Base-by-base conservation (phyloP, 192 early-diverging fungal genomes). In the Coemansia sp. region DNA sequence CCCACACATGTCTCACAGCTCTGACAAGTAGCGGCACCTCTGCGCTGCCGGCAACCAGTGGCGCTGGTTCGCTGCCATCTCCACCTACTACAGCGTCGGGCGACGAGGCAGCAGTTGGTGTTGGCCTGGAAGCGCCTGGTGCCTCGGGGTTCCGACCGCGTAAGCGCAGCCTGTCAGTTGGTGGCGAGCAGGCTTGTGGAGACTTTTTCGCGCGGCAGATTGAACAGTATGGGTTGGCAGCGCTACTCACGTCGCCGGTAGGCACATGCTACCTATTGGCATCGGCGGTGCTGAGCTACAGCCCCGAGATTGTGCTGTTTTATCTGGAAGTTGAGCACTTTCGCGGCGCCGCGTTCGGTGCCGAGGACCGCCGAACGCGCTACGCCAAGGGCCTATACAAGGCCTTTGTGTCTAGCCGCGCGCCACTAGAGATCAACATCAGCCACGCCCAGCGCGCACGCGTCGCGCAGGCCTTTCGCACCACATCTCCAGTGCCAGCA, bases 131-230 rank as follows among this genome's bases (percentile, higher is more conserved):
- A 14, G 29, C 11, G 2, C 36, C 5, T 27, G 56, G 40, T n/a
- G 56, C n/a, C 44, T 48, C 61, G 27, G 33, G 53, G 12, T 79
- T 72, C 37, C 70, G 76, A 4, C 59, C 70, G 10, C 76, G 76
- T 46, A 80, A 80, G 57, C 77, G 77, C 26, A 80, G 77, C 48
- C 44, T 80, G 33, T 80, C 77, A 7, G 77, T 80, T 3, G 77
- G 77, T 35, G 77, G 77, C 39, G 77, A 80, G 42, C 59, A 57
- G 35, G 55, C 35, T 33, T 74, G 77, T 57, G 43, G 52, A 32
- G 72, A 52, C 22, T 80, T 80, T 26, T 80, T 67, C 56, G 71
- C 61, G 19, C 63, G 77, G 24, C 77, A 80, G 48, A 70, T 80
- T 32, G 77, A 80, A 38, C 67, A 70, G 61, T 80, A 80, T 48